These are phyloP conservation scores for Amesomyces nigricolor DNA, from an alignment of 2,329 filamentous ascomycete species.

Conservation along the genomic window DNA sequence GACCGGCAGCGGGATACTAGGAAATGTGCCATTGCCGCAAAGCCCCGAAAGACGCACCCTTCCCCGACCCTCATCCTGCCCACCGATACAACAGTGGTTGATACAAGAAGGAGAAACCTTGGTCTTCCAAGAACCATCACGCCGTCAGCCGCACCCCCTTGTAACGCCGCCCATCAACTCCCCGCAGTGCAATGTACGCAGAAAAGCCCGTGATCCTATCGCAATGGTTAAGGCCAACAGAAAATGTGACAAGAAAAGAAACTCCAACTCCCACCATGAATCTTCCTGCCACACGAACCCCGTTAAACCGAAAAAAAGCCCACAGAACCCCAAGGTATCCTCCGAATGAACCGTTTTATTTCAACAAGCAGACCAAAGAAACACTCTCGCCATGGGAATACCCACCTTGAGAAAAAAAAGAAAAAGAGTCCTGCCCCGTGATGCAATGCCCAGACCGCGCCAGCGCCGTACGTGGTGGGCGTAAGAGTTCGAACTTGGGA, in stretches of 20 bases:
- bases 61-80: no score
- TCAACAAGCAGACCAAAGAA: slow-evolving; percentile 9
- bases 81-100: no score
- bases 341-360: slow-evolving; percentile 11
- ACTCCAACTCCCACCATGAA: slow-evolving; percentile 4
- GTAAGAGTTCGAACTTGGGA: no score
- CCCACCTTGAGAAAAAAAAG: background rate
- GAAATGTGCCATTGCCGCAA: background rate
- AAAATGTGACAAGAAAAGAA: background rate
- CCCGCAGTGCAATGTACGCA: no score
- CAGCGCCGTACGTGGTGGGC: no score
- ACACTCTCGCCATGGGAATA: slow-evolving; percentile 8
- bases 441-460: background rate
- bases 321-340: slow-evolving; percentile 8
- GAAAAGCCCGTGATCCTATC: no score
- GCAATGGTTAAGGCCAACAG: background rate
- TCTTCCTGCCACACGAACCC: background rate
- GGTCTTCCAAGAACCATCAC: no score
- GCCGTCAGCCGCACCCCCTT: no score
- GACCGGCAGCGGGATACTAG: background rate
- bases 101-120: no score
- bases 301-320: background rate
- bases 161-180: no score
- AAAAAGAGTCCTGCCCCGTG: background rate
- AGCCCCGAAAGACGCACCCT: no score